Base-by-base conservation (phyloP, 2,329 filamentous ascomycete species). In the Corynespora cassiicola region DNA sequence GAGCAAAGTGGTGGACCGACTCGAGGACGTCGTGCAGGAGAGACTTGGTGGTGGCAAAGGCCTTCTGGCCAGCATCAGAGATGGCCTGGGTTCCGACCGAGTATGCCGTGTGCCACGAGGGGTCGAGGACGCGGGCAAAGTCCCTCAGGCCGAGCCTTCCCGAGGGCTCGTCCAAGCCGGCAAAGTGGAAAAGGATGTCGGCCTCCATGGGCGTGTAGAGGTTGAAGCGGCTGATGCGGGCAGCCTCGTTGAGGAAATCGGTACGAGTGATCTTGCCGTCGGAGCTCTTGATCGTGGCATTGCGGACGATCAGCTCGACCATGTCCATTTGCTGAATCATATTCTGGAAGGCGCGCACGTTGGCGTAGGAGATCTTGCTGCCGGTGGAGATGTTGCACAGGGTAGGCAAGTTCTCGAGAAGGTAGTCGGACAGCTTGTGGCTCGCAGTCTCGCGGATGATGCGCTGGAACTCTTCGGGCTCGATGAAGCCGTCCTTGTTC, bases 201-300 rank as follows among this genome's bases (percentile, higher is more conserved):
- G 92, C 91, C 72, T 99, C 94, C 90, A 97, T 96, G 9, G 94
- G 94, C 0, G 94, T 97, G 72, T 97, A 96, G 22, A 95, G 82
- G 9, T 91, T 95, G 76, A 96, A 99, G 49, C 94, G 86, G 16
- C 92, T 95, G 61, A 94, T 85, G 50, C 86, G 86, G 28, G 92
- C 86, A 8, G 94, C 92, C 75, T 96, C 91, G 69, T 96, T 92
- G 48, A 97, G 75, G 73, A 99, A 99, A 62, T 97, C 94, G 27
- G 90, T 81, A 35, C 90, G 84, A 4, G 92, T 96, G 65, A 99
- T 97, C 75, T 90, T 95, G 64, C 90, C 90, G 68, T 99, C 94
- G 8, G 74, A 56, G 68, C 88, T 95, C 75, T 91, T 90, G 56
- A 77, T 75, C 50, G 90, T 88, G 23, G 94, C 94, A 62, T 90